These are phyloP conservation scores for Debaryomycetaceae sp. DNA, from an alignment of 1,139 yeast species.

Conservation along the genomic window DNA sequence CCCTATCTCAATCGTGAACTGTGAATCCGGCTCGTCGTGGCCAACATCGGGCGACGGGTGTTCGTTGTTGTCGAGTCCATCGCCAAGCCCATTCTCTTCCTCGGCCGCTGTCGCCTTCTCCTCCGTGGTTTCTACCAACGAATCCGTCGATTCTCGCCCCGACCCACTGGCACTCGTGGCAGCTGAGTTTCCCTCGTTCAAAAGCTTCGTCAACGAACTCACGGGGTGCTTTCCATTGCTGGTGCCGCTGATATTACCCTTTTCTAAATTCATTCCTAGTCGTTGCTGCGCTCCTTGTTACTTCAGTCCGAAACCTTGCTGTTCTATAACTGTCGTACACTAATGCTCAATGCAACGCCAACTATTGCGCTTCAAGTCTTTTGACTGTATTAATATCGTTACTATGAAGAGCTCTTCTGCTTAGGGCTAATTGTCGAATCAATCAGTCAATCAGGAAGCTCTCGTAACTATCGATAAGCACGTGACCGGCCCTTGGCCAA, in stretches of 20 bases:
- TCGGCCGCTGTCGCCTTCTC: not conserved
- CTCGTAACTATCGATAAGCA: conserved; percentile 1
- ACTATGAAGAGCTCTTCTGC: not conserved
- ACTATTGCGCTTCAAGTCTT: not conserved
- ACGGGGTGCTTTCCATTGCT: conserved; percentile 17
- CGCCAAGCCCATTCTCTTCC: not conserved
- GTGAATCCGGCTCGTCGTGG: conserved; percentile 1
- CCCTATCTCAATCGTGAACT: not conserved
- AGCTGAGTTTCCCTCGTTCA: conserved; percentile 35
- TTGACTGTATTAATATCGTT: not conserved
- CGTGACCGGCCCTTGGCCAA: conserved; percentile 1
- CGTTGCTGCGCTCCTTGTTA: not conserved
- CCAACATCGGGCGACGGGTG: not conserved
- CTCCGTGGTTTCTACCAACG: conserved; percentile 12
- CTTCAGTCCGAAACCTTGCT: no score
- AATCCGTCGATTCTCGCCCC: conserved; percentile 20
- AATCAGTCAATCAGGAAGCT: not conserved
- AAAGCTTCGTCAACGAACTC: conserved; percentile 41
- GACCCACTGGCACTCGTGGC: conserved; percentile 23
- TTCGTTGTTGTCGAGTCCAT: not conserved
- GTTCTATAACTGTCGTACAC: not conserved
- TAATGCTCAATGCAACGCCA: not conserved
- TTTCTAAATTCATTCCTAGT: conserved; percentile 7
- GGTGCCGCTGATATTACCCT: conserved; percentile 4
- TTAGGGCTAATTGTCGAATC: not conserved